These are phyloP conservation scores for Ascochyta koolunga DNA, from an alignment of 2,329 filamentous ascomycete species.

Conservation along the genomic window DNA sequence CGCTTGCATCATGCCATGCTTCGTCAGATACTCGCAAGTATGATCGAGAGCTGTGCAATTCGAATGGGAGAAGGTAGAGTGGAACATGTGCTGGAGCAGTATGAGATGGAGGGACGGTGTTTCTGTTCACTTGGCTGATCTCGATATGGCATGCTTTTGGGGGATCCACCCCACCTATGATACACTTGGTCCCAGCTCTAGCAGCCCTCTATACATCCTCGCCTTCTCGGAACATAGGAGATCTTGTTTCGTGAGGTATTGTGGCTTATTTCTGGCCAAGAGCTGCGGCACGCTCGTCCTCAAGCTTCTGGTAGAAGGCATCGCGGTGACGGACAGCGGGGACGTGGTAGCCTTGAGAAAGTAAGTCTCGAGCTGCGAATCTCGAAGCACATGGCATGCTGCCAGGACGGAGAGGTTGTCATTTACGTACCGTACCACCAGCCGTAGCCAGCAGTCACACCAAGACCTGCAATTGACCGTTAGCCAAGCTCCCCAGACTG, in stretches of 20 bases:
- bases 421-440: slow-evolving; percentile 68
- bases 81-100: background rate
- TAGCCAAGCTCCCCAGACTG: slow-evolving; percentile 27
- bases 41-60: no score
- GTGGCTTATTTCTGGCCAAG: slow-evolving; percentile 47
- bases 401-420: background rate
- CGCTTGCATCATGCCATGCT: no score
- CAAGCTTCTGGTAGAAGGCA: slow-evolving; percentile 67
- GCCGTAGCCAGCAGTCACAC: slow-evolving; percentile 66
- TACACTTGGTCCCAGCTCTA: slow-evolving; percentile 37
- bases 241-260: slow-evolving; percentile 22
- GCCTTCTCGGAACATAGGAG: slow-evolving; percentile 35
- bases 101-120: background rate
- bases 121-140: slow-evolving; percentile 23
- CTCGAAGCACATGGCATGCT: background rate
- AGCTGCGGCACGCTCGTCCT: slow-evolving; percentile 63
- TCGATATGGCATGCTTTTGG: slow-evolving; percentile 30
- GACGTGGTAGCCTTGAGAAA: slow-evolving; percentile 65
- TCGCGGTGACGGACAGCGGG: slow-evolving; percentile 68
- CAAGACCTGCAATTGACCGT: slow-evolving; percentile 59
- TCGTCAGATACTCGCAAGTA: no score
- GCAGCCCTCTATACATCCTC: slow-evolving; percentile 32
- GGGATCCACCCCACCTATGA: slow-evolving; percentile 37
- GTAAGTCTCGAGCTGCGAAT: slow-evolving; percentile 6
- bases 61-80: no score